Conservation (phyloP, 2,329 filamentous ascomycete species). For the Aciculosporium take region DNA sequence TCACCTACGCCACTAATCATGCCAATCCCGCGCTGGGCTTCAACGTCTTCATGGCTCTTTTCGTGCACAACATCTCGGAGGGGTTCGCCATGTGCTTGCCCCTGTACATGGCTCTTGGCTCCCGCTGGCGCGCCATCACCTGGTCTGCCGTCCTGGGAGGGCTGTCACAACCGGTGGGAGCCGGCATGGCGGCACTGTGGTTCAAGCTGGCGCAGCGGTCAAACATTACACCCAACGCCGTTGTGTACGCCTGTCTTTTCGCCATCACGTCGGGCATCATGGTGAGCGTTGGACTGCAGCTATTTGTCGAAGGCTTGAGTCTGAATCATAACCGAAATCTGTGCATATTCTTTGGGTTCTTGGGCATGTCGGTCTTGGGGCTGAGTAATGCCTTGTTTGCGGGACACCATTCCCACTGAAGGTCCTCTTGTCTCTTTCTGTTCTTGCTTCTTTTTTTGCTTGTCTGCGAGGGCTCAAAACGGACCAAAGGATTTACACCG, state of each 20-base stretch:
- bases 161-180: conserved; percentile 73
- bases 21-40: conserved; percentile 80
- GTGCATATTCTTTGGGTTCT: conserved; percentile 67
- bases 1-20: conserved; percentile 96
- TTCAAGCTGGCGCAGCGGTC: conserved; percentile 53
- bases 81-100: conserved; percentile 90
- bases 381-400: conserved; percentile 75
- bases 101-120: conserved; percentile 78
- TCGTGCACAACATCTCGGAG: conserved; percentile 96
- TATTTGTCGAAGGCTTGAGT: conserved; percentile 75
- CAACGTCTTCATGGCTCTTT: conserved; percentile 86
- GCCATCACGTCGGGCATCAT: conserved; percentile 86
- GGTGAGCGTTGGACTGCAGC: conserved; percentile 78
- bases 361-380: conserved; percentile 79
- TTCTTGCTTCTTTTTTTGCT: too few species aligned
- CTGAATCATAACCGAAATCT: conserved; percentile 66
- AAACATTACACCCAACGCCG: conserved; percentile 35
- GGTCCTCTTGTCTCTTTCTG: not conserved
- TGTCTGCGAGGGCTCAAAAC: too few species aligned
- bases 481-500: too few species aligned
- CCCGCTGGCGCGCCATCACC: conserved; percentile 65
- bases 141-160: conserved; percentile 78
- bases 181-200: conserved; percentile 72
- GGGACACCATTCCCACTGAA: conserved; percentile 18
- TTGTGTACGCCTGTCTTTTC: conserved; percentile 70